Base-by-base conservation (phyloP, 2,329 filamentous ascomycete species). In the Bipolaris victoriae region DNA sequence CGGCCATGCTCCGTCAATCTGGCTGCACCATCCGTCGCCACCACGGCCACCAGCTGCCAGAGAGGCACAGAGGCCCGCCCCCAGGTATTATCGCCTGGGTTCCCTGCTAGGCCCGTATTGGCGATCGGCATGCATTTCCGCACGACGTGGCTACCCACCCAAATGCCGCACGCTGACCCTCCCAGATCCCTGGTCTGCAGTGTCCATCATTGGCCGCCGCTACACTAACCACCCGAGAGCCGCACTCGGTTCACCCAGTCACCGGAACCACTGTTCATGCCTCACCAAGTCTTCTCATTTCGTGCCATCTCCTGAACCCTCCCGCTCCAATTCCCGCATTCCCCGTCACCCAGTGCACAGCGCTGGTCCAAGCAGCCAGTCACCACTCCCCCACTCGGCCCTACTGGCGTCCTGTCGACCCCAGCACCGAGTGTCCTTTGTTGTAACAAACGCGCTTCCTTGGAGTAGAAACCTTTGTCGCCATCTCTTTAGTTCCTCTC, bases 111-210 rank as follows among this genome's bases (percentile, higher is more conserved):
- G 37, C 41, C 33, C 18, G n/a, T 18, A 33, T 50, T 45, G 41
- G 51, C 33, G 39, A 50, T 55, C 58, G 33, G 36, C 54, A 31
- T 51, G 48, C 41, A 24, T 58, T 55, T 43, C 47, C 49, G 45
- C 53, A 49, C 44, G 43, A 51, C 52, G 58, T 68, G 66, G 68
- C 64, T 60, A 48, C 18, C 39, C 39, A 24, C 39, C 29, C 29
- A 35, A 11, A 22, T 33, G 61, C 67, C 65, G 66, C 63, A 61
- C 59, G 53, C 57, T 63, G 55, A 55, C 44, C 52, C 51, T 46
- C 54, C 57, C 50, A 24, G 48, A 45, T 20, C 7, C 15, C 52
- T 52, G 36, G 47, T 44, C 20, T n/a, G n/a, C 31, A 13, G 41
- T 39, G 18, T 3, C 24, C 50, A 46, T 62, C 29, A 67, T 68